Conservation (phyloP, 352 stramenopile species). For the Phytophthora pisi region DNA sequence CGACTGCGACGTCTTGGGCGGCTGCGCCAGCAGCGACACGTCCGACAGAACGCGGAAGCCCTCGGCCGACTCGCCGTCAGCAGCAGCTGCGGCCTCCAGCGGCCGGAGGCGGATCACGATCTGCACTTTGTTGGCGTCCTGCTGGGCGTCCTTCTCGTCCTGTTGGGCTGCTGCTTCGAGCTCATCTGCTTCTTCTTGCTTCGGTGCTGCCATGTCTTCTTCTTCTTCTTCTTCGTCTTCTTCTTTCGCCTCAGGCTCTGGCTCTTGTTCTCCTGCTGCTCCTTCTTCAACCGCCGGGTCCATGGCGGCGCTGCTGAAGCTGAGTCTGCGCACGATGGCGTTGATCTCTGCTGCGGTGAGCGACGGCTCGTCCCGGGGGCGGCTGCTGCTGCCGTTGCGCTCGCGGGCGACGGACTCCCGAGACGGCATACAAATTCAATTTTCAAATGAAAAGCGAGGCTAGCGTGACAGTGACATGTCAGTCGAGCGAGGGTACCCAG, state of each 20-base stretch:
- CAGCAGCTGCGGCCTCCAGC: slow-evolving; percentile 22
- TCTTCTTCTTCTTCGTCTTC: neutral
- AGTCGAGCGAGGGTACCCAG: neutral
- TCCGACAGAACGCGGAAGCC: slow-evolving; percentile 78
- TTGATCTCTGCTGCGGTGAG: slow-evolving; percentile 16
- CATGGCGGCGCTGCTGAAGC: slow-evolving; percentile 56
- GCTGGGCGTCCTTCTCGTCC: slow-evolving; percentile 15
- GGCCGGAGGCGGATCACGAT: slow-evolving; percentile 79
- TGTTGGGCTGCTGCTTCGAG: slow-evolving; percentile 8
- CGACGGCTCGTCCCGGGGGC: slow-evolving; percentile 18
- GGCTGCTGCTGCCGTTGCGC: slow-evolving; percentile 18
- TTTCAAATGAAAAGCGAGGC: neutral
- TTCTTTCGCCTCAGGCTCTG: slow-evolving; percentile 22
- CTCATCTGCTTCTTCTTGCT: neutral
- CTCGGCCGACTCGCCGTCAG: slow-evolving; percentile 27
- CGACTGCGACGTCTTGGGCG: slow-evolving; percentile 75
- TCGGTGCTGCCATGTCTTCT: neutral
- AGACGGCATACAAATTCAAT: slow-evolving; percentile 10
- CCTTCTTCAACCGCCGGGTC: slow-evolving; percentile 16
- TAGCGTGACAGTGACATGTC: slow-evolving; percentile 3
- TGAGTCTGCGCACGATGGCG: slow-evolving; percentile 60
- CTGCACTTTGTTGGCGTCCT: slow-evolving; percentile 38
- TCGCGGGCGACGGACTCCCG: slow-evolving; percentile 29
- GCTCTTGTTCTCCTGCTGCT: neutral
- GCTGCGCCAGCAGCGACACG: slow-evolving; percentile 62